These are phyloP conservation scores for Penicillium sp. DNA, from an alignment of 2,329 filamentous ascomycete species.

Conservation along the genomic window DNA sequence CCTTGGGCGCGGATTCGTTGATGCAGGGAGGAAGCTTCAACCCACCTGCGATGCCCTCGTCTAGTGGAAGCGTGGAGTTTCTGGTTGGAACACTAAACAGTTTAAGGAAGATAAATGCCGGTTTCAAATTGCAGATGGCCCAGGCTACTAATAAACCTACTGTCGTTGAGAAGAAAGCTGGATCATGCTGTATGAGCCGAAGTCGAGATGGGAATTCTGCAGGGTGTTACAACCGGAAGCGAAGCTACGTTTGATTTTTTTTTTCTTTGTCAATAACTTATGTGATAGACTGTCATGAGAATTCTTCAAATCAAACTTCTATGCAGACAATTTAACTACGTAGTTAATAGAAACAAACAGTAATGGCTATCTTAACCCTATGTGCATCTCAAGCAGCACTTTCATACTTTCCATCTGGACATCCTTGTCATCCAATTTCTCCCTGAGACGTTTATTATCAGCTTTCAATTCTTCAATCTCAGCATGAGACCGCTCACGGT, in stretches of 20 bases:
- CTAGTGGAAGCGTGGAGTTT: slow-evolving; percentile 33
- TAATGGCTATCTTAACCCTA: not conserved
- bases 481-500: not conserved
- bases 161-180: slow-evolving; percentile 7
- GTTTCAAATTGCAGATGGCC: slow-evolving; percentile 23
- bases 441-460: not conserved
- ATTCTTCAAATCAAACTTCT: not conserved
- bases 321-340: not conserved
- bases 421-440: slow-evolving; percentile 1
- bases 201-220: not conserved
- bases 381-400: not conserved
- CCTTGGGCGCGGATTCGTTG: slow-evolving; percentile 11
- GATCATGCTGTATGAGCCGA: slow-evolving; percentile 9
- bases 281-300: not conserved
- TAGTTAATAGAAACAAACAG: not conserved
- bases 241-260: not conserved
- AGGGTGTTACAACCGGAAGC: not conserved
- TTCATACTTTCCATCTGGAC: not conserved
- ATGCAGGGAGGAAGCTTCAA: slow-evolving; percentile 19
- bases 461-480: not conserved
- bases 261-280: not conserved
- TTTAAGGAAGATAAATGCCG: slow-evolving; percentile 42
- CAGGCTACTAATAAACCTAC: not conserved
- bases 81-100: slow-evolving; percentile 44
- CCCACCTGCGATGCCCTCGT: slow-evolving; percentile 4